Percentiles rank a stretch among this genome's conserved stretches.
These are phyloP conservation scores for Mychonastes homosphaera DNA, from an alignment of 139 green algal genomes.

Conservation along the genomic window DNA sequence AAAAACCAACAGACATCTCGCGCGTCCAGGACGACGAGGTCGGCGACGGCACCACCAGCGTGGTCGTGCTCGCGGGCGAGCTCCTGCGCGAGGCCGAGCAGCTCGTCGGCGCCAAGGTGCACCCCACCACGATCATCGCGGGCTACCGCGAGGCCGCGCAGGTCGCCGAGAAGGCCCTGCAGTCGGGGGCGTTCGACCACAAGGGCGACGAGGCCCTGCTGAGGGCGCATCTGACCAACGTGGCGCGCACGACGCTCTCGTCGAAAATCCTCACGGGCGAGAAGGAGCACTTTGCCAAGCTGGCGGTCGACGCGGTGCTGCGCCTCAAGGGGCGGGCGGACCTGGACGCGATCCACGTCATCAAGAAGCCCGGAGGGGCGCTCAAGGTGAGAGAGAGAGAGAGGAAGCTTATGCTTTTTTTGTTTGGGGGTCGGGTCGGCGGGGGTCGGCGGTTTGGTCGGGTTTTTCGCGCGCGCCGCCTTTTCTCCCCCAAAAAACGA, in stretches of 20 bases:
- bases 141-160: constrained; percentile 55
- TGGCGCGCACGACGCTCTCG: constrained; percentile 89
- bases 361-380: constrained; percentile 94
- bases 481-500: background rate
- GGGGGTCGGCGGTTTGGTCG: background rate
- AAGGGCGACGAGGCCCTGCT: constrained; percentile 13
- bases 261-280: constrained; percentile 91
- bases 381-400: constrained; percentile 40
- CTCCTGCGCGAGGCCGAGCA: constrained; percentile 92
- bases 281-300: constrained; percentile 80
- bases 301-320: constrained; percentile 93
- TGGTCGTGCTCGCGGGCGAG: constrained; percentile 96
- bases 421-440: too few species aligned
- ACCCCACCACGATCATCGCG: constrained; percentile 98
- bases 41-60: constrained; percentile 94
- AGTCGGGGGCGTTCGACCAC: constrained; percentile 40
- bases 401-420: too few species aligned
- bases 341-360: constrained; percentile 95
- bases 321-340: constrained; percentile 81
- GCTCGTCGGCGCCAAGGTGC: constrained; percentile 85
- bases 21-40: constrained; percentile 97
- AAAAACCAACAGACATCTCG: constrained; percentile 93
- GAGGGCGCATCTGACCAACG: constrained; percentile 86
- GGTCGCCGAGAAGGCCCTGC: constrained; percentile 29
- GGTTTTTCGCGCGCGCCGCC: background rate